Base-by-base conservation (phyloP, 2,329 filamentous ascomycete species). In the Furcasterigmium furcatum region DNA sequence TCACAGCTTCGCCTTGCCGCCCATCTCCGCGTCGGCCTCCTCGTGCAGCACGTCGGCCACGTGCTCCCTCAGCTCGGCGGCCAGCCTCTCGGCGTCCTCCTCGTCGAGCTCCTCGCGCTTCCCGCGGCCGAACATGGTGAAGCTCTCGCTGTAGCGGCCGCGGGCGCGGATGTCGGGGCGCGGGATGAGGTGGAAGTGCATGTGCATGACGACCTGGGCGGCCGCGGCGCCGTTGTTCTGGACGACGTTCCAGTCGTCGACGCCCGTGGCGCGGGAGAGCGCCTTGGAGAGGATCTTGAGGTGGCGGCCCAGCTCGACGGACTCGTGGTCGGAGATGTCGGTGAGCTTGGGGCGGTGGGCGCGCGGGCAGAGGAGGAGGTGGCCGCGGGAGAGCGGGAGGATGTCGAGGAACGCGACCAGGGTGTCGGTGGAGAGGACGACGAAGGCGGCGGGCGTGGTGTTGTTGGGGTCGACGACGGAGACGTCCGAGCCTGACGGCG, bases 121-220 rank as follows among this genome's bases (percentile, higher is more conserved):
- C 0, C 88, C 88, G 13, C 84, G 68, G 1, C 88, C 88, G 70
- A 92, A 92, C 87, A 91, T 91, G 39, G 85, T 89, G 69, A 90
- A 91, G 60, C 82, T 84, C 71, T 79, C 74, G 47, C 78, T 79
- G 55, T 69, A 70, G 39, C 69, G 62, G 7, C 71, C 75, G 52
- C 72, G 76, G 39, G 70, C 77, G 53, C 71, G 72, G 47, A 78
- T 79, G 67, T 87, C 82, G 0, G 91, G 91, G 30, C 92, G 73
- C 0, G 92, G 92, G 27, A 99, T 95, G 43, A 97, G 79, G 58
- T 99, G 94, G 63, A 95, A 97, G 65, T 99, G 92, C 41, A 95
- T 85, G 65, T 97, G 92, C 19, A 87, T 87, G 2, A 97, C 91
- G 14, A 96, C 90, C 69, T 97, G 92, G 3, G 91, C 91, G 3